Base-by-base conservation (phyloP, 345 rosid species). In the Carallia brachiata region DNA sequence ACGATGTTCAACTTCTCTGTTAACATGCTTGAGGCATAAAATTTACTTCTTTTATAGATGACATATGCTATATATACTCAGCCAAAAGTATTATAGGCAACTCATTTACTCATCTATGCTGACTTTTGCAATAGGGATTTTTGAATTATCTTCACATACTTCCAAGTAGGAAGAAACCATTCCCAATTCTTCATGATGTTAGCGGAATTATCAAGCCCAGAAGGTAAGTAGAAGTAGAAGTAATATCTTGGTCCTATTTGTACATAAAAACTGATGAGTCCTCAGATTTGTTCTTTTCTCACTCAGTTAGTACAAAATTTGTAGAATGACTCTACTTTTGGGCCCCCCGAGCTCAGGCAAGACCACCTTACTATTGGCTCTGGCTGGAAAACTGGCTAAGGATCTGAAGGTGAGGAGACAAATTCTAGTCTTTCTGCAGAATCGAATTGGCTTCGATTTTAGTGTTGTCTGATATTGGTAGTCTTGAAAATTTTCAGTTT, bases 291-390 rank as follows among this genome's bases (percentile, higher is more conserved):
- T 36, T 40, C 12, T 36, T 28, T 34, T 28, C 60, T 54, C 12
- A 63, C 36, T 47, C n/a, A 39, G 9, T 6, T 52, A 7, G 1
- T 27, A 40, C 17, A 34, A 19, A 27, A 36, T 47, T 53, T 75
- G 79, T 77, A 86, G 90, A 71, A 78, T 87, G 87, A 77, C 91
- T 31, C 67, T 87, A 18, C 91, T 87, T 48, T 63, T 85, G 36
- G 91, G 91, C 36, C 91, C 91, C 6, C 89, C 91, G 15, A 72
- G 86, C 37, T 84, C 86, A 4, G 89, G 91, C 19, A 87, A 87
- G 69, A 87, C 91, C 36, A 83, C 91, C 0, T 75, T 87, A 47
- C 79, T 85, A 53, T 54, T 83, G 52, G 84, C 87, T 39, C 70
- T 87, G 67, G 84, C 92, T 1, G 92, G 89, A 69, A 87, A 80